Percentiles rank a stretch among this genome's conserved stretches.
phyloP scores from a whole-genome alignment of 2,329 filamentous ascomycete species.

The Fusarium concolor region DNA sequence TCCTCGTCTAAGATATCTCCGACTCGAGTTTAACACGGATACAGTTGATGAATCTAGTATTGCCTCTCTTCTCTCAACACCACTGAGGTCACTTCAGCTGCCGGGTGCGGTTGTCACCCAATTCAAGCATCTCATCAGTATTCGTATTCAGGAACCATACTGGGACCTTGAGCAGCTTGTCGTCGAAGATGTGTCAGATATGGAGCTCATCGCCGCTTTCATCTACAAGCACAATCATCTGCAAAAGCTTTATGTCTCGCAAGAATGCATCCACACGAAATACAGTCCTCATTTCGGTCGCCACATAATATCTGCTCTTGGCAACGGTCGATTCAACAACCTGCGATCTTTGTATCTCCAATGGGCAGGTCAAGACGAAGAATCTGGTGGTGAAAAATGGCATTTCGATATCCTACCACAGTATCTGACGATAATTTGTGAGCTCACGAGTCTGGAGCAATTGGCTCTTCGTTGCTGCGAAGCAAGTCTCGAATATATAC shows the following conservation, averaged over 20 bases:
- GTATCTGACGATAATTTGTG: constrained; percentile 1
- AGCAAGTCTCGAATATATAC: not conserved
- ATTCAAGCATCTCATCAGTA: not conserved
- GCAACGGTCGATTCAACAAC: constrained; percentile 7
- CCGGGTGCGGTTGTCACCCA: not conserved
- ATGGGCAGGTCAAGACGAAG: constrained; percentile 9
- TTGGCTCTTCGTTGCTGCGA: constrained; percentile 11
- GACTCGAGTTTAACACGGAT: not conserved
- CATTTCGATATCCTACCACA: not conserved
- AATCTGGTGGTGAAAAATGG: not conserved
- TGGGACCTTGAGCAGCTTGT: constrained; percentile 20
- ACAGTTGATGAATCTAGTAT: not conserved
- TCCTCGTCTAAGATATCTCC: constrained; percentile 9
- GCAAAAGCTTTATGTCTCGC: constrained; percentile 4
- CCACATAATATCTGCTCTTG: constrained; percentile 16
- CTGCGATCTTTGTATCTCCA: constrained; percentile 25
- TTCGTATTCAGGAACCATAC: not conserved
- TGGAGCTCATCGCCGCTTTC: constrained; percentile 4
- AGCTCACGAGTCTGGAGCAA: constrained; percentile 20
- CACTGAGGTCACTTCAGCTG: constrained; percentile 1
- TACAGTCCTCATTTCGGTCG: no score
- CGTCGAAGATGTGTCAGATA: not conserved
- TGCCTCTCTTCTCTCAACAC: constrained; percentile 4
- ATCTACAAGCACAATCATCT: constrained; percentile 3
- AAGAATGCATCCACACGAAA: no score